These are phyloP conservation scores for Durusdinium trenchii DNA, from an alignment of 73 alveolate species.

Conservation along the genomic window DNA sequence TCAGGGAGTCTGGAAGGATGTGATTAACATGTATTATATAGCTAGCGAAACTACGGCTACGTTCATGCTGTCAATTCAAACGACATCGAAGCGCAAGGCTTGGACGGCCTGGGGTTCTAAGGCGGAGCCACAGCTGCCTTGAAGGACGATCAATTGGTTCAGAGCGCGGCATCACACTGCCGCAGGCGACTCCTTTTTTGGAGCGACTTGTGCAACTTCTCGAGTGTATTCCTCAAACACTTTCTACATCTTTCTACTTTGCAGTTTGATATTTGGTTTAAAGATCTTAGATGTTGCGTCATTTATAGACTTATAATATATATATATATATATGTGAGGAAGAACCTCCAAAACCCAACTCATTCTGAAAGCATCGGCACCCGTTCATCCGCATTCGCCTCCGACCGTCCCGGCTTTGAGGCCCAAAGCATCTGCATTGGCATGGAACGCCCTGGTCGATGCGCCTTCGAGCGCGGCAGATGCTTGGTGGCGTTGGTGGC, in stretches of 20 bases:
- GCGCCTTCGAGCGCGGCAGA: constrained; percentile 75
- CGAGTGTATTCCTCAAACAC: background rate
- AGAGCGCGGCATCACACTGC: constrained; percentile 42
- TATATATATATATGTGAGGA: background rate
- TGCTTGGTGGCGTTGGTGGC: background rate
- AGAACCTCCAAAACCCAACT: background rate
- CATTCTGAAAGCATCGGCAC: background rate
- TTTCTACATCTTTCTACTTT: background rate
- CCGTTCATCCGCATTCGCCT: background rate
- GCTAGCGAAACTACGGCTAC: no score
- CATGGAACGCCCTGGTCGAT: constrained; percentile 20
- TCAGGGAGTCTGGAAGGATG: no score
- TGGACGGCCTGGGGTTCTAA: background rate
- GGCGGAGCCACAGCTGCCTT: constrained; percentile 70
- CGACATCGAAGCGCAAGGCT: no score
- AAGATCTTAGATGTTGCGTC: background rate
- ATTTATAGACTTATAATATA: background rate
- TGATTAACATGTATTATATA: no score
- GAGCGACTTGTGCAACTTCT: background rate
- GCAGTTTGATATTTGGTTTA: background rate
- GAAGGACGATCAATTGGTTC: constrained; percentile 24
- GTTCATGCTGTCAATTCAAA: no score
- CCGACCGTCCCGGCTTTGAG: background rate
- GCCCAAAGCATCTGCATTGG: constrained; percentile 78
- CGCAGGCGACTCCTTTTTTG: no score